Percentiles rank a stretch among this genome's conserved stretches.
Evolutionary conservation across 805 yeast genomes (phyloP).

Genomic region (Nakazawaea ambrosiae): DNA sequence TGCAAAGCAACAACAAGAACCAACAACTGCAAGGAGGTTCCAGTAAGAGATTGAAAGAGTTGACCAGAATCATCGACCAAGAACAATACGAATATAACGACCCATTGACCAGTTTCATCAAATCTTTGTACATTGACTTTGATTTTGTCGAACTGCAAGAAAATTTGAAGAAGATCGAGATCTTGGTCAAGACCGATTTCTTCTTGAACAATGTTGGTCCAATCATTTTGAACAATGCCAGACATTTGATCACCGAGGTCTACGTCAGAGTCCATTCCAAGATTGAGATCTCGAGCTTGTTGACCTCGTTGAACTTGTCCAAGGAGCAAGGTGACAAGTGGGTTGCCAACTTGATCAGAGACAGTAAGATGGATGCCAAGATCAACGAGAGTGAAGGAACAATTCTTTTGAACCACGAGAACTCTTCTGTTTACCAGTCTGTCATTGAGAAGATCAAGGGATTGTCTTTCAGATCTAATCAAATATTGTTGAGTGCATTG

Average conservation of each 20-base stretch:
- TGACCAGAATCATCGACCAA: constrained; percentile 49
- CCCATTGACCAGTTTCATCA: constrained; percentile 53
- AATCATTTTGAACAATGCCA: constrained; percentile 37
- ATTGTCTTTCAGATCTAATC: constrained; percentile 51
- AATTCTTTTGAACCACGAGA: constrained; percentile 44
- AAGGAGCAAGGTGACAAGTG: constrained; percentile 44
- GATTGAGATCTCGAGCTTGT: constrained; percentile 37
- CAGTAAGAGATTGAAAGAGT: constrained; percentile 51
- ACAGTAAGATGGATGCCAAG: constrained; percentile 45
- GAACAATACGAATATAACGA: constrained; percentile 61
- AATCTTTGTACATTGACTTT: constrained; percentile 48
- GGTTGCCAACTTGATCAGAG: constrained; percentile 42
- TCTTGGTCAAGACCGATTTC: constrained; percentile 46
- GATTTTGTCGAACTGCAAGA: constrained; percentile 48
- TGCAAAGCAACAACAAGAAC: constrained; percentile 26
- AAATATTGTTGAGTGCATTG: constrained; percentile 40
- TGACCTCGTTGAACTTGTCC: constrained; percentile 34
- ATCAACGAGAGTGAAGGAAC: constrained; percentile 45
- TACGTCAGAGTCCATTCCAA: constrained; percentile 47
- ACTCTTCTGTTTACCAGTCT: constrained; percentile 55
- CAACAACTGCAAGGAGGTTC: constrained; percentile 22
- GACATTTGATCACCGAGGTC: constrained; percentile 45
- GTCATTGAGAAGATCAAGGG: constrained; percentile 65
- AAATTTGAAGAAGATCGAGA: constrained; percentile 40
- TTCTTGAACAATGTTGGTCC: constrained; percentile 39